Conservation (phyloP, 192 early-diverging fungal species). For the Podochytrium sp. region DNA sequence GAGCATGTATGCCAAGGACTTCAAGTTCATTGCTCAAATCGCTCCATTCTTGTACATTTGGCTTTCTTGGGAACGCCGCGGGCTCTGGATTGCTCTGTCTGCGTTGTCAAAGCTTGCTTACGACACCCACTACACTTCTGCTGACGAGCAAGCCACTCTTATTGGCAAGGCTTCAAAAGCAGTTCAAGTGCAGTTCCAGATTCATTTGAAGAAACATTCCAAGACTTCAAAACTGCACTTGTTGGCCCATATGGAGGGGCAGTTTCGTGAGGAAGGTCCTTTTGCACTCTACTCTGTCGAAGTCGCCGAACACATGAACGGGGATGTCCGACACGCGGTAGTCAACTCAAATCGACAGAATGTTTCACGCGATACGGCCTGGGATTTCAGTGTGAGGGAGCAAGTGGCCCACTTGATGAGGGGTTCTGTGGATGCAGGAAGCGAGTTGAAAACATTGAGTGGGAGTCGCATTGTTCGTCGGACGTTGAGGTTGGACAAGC, state of each 20-base stretch:
- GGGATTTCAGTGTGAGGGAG: not conserved
- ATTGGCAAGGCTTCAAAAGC: not conserved
- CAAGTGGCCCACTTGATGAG: not conserved
- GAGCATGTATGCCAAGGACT: not conserved
- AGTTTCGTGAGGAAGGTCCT: conserved; percentile 3
- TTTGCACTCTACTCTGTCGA: conserved; percentile 3
- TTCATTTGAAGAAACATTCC: not conserved
- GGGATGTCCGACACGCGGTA: not conserved
- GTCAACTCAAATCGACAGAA: not conserved
- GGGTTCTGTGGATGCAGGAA: not conserved
- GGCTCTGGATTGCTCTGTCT: not conserved
- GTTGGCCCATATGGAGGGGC: not conserved
- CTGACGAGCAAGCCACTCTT: not conserved
- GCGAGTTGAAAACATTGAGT: not conserved
- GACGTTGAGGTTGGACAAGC: not conserved
- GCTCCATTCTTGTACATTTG: not conserved
- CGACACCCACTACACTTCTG: not conserved
- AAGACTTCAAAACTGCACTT: not conserved
- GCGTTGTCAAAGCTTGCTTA: not conserved
- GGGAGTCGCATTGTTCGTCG: not conserved
- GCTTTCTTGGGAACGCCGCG: not conserved
- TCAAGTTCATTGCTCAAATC: not conserved
- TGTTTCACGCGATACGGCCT: not conserved
- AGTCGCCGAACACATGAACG: conserved; percentile 13
- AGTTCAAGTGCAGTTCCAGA: not conserved